A percentile compares a stretch with the other conserved stretches of the same genome.
These are phyloP conservation scores for Nepenthes gracilis DNA, from an alignment of 148 eudicot genomes.

Conservation along the genomic window DNA sequence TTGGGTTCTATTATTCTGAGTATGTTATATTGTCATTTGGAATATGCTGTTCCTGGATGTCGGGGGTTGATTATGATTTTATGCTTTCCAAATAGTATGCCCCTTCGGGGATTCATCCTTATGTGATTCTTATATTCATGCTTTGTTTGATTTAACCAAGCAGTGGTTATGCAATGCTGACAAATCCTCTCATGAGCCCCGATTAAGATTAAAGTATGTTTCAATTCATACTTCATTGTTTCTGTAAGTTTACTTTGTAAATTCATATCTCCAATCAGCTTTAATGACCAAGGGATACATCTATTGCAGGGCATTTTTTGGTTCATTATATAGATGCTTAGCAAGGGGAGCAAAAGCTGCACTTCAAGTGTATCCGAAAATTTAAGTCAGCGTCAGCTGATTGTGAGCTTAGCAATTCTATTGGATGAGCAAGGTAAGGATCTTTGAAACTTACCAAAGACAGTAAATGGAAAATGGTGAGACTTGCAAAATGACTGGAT, in stretches of 20 bases:
- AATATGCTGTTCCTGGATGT: too few species aligned
- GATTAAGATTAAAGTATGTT: constrained; percentile 77
- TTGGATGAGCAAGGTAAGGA: too few species aligned
- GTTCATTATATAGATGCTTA: constrained; percentile 67
- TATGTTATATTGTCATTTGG: too few species aligned
- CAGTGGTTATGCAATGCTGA: constrained; percentile 99
- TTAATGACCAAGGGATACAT: not conserved
- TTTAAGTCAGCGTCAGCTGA: constrained; percentile 78
- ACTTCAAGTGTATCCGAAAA: constrained; percentile 82
- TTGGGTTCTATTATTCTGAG: too few species aligned
- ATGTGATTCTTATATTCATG: too few species aligned
- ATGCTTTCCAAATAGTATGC: too few species aligned
- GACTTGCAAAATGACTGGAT: too few species aligned
- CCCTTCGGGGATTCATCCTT: too few species aligned
- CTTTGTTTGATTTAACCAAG: too few species aligned
- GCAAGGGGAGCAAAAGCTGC: constrained; percentile 93
- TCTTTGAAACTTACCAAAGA: too few species aligned
- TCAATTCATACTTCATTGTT: not conserved
- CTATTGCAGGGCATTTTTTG: constrained; percentile 81
- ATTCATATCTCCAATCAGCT: not conserved
- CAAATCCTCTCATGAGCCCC: constrained; percentile 91
- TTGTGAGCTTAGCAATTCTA: constrained; percentile 62
- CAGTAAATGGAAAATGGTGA: too few species aligned
- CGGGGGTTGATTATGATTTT: too few species aligned
- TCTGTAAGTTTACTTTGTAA: not conserved